These are phyloP conservation scores for Vigna unguiculata DNA, from an alignment of 306 rosid species.

Conservation along the genomic window DNA sequence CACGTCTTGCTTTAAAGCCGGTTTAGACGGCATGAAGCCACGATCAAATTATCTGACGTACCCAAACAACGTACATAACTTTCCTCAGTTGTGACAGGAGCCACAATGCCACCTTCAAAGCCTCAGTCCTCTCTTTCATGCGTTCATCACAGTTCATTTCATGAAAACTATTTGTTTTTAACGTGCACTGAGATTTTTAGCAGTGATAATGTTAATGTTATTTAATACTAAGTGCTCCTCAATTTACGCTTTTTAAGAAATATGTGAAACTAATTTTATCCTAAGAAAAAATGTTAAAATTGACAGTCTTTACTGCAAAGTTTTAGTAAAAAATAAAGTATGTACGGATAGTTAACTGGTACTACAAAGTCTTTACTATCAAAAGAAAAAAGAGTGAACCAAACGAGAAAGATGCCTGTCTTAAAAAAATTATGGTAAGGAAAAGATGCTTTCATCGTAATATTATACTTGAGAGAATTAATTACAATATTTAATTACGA, in stretches of 20 bases:
- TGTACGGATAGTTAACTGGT: too few species aligned
- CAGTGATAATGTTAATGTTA: background rate
- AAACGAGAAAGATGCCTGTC: background rate
- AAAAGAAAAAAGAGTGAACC: background rate
- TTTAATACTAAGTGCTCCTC: background rate
- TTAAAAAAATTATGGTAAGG: background rate
- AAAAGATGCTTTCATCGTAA: background rate
- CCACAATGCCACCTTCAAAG: background rate
- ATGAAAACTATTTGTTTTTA: too few species aligned
- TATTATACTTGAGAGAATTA: background rate
- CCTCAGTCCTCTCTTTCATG: background rate
- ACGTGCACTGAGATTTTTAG: too few species aligned
- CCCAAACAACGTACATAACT: background rate
- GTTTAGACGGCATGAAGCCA: constrained; percentile 19
- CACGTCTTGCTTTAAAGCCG: constrained; percentile 11
- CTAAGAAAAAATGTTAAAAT: background rate
- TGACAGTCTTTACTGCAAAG: too few species aligned
- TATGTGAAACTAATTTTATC: too few species aligned
- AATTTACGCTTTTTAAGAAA: background rate
- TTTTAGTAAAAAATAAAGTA: too few species aligned
- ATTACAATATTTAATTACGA: too few species aligned
- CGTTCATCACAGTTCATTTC: background rate
- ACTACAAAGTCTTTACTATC: too few species aligned
- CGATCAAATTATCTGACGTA: background rate
- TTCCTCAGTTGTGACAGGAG: background rate